These are phyloP conservation scores for Cladophialophora carrionii DNA, from an alignment of 2,329 filamentous ascomycete genomes.

Conservation along the genomic window DNA sequence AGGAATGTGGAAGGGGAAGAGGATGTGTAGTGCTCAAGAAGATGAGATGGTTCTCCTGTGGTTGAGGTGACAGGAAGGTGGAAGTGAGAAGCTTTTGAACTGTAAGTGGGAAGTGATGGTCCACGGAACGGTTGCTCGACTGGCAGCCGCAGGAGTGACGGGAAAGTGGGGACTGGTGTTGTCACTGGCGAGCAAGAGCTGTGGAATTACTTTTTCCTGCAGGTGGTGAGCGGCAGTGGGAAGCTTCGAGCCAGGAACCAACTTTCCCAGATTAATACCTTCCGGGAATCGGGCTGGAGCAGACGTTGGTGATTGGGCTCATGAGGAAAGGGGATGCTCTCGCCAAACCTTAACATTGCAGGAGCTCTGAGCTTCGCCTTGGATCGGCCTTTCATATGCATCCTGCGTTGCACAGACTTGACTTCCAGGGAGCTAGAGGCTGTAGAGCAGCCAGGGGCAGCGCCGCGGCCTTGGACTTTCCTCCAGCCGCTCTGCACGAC, in stretches of 20 bases:
- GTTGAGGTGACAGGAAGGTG: slow-evolving; percentile 15
- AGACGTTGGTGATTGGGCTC: slow-evolving; percentile 5
- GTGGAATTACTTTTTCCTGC: neutral
- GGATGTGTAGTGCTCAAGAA: slow-evolving; percentile 1
- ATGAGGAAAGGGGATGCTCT: neutral
- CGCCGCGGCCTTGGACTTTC: neutral
- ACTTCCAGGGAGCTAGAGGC: neutral
- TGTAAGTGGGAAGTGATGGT: slow-evolving; percentile 15
- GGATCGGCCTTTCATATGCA: slow-evolving; percentile 1
- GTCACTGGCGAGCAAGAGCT: slow-evolving; percentile 1
- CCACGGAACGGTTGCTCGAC: neutral
- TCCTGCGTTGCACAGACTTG: neutral
- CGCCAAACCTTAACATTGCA: slow-evolving; percentile 2
- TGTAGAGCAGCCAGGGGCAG: neutral
- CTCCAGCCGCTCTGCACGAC: neutral
- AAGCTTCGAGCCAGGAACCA: slow-evolving; percentile 13
- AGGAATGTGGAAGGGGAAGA: slow-evolving; percentile 14
- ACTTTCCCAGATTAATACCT: slow-evolving; percentile 14
- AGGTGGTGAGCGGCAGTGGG: neutral
- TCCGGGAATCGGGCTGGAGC: neutral
- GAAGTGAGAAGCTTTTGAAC: slow-evolving; percentile 16
- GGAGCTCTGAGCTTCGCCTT: neutral
- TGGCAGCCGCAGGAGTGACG: slow-evolving; percentile 13
- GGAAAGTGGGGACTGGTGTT: slow-evolving; percentile 5
- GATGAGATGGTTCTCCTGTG: slow-evolving; percentile 13